These are phyloP conservation scores for Dactylellina sp. DNA, from an alignment of 2,329 filamentous ascomycete genomes.

Conservation along the genomic window DNA sequence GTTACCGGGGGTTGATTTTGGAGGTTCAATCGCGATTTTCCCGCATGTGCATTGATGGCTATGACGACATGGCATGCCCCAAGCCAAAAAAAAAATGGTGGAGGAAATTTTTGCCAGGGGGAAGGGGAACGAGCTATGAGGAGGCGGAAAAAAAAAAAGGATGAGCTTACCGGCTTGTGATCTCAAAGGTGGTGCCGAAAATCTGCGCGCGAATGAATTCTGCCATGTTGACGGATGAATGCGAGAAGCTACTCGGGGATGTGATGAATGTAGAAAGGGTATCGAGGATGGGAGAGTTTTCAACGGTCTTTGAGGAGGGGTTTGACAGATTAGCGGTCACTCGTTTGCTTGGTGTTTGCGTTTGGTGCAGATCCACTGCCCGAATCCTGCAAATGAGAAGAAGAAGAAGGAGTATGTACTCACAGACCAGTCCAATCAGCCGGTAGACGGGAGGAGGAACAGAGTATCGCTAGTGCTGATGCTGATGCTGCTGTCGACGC, in stretches of 20 bases:
- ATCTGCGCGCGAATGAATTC: conserved; percentile 99
- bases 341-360: conserved; percentile 12
- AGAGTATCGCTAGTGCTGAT: too few species aligned
- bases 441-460: neutral
- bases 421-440: conserved; percentile 26
- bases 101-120: conserved; percentile 9
- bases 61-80: conserved; percentile 54
- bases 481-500: too few species aligned
- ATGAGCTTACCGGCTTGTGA: conserved; percentile 85
- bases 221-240: conserved; percentile 77
- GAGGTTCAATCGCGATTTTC: conserved; percentile 52
- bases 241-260: neutral
- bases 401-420: conserved; percentile 6
- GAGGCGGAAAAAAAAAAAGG: neutral
- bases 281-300: neutral
- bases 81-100: conserved; percentile 28
- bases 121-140: neutral
- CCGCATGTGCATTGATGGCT: conserved; percentile 27
- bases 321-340: neutral
- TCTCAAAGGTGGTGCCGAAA: conserved; percentile 99
- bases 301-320: too few species aligned
- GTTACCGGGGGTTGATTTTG: neutral
- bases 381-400: neutral
- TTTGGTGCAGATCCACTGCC: conserved; percentile 11
- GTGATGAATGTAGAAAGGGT: too few species aligned